Evolutionary conservation across 495 filamentous ascomycete species (phyloP).

Genomic region (Tuber brumale): DNA sequence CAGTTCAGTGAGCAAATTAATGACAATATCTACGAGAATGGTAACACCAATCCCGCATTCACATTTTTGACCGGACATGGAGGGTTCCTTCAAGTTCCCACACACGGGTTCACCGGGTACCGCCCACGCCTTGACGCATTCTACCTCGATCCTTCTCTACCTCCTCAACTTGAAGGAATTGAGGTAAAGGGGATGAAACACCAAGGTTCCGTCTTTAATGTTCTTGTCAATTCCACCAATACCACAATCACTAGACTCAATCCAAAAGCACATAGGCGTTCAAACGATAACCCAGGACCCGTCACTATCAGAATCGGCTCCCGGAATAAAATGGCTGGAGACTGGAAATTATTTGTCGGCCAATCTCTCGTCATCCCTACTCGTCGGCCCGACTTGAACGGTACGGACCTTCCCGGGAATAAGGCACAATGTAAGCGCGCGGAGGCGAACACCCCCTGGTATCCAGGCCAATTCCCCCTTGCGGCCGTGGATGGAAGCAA

Average conservation of each 20-base stretch:
- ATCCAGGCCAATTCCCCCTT: conserved; percentile 66
- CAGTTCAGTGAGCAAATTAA: conserved; percentile 64
- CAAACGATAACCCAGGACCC: conserved; percentile 3
- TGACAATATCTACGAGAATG: conserved; percentile 60
- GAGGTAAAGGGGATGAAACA: conserved; percentile 41
- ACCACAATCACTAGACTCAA: conserved; percentile 37
- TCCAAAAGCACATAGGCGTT: conserved; percentile 7
- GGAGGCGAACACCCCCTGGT: conserved; percentile 48
- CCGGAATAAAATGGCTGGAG: conserved; percentile 31
- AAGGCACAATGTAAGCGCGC: conserved; percentile 61
- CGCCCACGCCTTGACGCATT: conserved; percentile 48
- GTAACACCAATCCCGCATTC: conserved; percentile 54
- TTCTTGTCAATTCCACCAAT: conserved; percentile 21
- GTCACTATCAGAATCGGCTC: conserved; percentile 29
- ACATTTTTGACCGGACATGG: conserved; percentile 58
- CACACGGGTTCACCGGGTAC: conserved; percentile 53
- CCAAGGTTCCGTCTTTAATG: conserved; percentile 38
- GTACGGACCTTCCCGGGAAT: conserved; percentile 46
- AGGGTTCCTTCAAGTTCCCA: conserved; percentile 51
- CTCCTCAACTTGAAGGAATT: conserved; percentile 49
- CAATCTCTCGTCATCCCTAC: conserved; percentile 56
- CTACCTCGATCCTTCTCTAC: conserved; percentile 52
- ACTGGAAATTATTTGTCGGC: conserved; percentile 50
- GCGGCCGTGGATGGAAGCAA: conserved; percentile 63
- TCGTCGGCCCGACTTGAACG: conserved; percentile 44